Conservation (phyloP, 2,329 filamentous ascomycete species). For the Xylariaceae sp. region DNA sequence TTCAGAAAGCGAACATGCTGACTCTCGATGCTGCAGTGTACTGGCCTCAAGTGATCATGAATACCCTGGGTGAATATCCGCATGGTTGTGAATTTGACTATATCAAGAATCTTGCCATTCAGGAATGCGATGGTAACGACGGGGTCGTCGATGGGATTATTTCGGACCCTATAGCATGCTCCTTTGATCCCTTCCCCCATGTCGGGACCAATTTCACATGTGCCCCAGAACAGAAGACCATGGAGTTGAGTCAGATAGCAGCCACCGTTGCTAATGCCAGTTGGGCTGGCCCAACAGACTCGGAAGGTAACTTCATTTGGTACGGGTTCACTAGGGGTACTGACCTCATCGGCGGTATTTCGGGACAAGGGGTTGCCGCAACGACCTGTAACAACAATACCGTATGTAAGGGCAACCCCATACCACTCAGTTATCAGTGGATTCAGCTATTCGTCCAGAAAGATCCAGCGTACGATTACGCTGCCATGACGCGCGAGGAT, state of each 20-base stretch:
- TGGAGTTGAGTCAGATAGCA: slow-evolving; percentile 16
- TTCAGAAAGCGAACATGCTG: too few relatives aligned
- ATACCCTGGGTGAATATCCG: slow-evolving; percentile 12
- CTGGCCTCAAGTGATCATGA: slow-evolving; percentile 26
- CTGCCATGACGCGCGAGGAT: slow-evolving; percentile 11
- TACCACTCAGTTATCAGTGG: slow-evolving; percentile 17
- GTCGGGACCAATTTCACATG: slow-evolving; percentile 33
- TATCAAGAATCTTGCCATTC: slow-evolving; percentile 13
- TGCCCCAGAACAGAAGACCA: slow-evolving; percentile 2
- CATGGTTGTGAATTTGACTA: slow-evolving; percentile 21
- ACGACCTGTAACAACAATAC: slow-evolving; percentile 3
- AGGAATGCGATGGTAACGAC: slow-evolving; percentile 47
- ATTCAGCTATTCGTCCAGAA: slow-evolving; percentile 21
- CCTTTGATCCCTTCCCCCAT: slow-evolving; percentile 35
- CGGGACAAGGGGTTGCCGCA: slow-evolving; percentile 13
- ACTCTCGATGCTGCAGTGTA: neutral
- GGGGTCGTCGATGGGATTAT: slow-evolving; percentile 49
- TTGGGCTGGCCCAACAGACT: slow-evolving; percentile 16
- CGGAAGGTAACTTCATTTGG: slow-evolving; percentile 21
- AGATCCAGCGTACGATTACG: slow-evolving; percentile 13
- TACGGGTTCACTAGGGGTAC: slow-evolving; percentile 19
- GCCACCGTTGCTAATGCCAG: slow-evolving; percentile 18
- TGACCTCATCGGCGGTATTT: slow-evolving; percentile 18
- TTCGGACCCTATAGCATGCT: slow-evolving; percentile 41
- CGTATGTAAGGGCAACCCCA: slow-evolving; percentile 6